phyloP scores from a whole-genome alignment of 495 filamentous ascomycete genomes.

The Trichocladium uniseriatum region DNA sequence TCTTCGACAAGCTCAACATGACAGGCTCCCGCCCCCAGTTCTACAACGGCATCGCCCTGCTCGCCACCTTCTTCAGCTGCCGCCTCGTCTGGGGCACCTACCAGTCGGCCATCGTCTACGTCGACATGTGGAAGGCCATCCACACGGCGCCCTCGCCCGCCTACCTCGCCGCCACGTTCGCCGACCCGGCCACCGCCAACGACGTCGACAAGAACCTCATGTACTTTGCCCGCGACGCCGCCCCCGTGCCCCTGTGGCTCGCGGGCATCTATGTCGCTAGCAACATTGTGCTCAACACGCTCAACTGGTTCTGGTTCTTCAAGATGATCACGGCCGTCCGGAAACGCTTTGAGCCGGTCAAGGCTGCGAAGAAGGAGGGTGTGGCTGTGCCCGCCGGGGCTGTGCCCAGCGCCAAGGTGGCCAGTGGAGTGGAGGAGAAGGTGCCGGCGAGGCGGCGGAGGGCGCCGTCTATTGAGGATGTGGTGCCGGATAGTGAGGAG shows the following conservation, averaged over 20 bases:
- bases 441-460: constrained; percentile 4
- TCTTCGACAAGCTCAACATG: constrained; percentile 93
- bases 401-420: background rate
- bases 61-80: constrained; percentile 73
- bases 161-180: constrained; percentile 22
- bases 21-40: constrained; percentile 74
- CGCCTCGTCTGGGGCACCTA: constrained; percentile 89
- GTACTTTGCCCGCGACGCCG: constrained; percentile 36
- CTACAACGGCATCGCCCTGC: constrained; percentile 73
- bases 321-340: constrained; percentile 92
- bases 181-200: constrained; percentile 20
- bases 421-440: constrained; percentile 1
- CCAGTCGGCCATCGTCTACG: constrained; percentile 65
- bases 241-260: constrained; percentile 68
- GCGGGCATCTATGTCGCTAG: constrained; percentile 62
- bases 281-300: constrained; percentile 70
- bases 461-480: constrained; percentile 21
- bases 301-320: constrained; percentile 95
- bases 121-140: constrained; percentile 66
- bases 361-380: constrained; percentile 2
- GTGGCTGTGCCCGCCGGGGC: background rate
- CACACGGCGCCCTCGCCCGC: constrained; percentile 27
- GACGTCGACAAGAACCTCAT: constrained; percentile 35
- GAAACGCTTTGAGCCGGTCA: constrained; percentile 66
- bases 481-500: constrained; percentile 28